A percentile compares a stretch with the other conserved stretches of the same genome.
Evolutionary conservation across 345 rosid species (phyloP).

Genomic region (Ceriops zippeliana): DNA sequence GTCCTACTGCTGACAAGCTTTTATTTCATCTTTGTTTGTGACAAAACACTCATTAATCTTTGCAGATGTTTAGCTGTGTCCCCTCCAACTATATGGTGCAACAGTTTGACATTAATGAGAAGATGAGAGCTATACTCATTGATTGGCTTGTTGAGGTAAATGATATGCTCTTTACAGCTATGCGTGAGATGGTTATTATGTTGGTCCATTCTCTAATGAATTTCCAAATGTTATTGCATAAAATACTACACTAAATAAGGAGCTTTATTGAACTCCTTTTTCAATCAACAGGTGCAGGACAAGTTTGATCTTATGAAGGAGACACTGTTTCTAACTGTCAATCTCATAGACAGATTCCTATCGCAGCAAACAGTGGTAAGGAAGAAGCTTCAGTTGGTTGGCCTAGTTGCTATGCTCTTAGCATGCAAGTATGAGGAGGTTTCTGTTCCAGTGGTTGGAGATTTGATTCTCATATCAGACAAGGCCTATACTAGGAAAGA

Average conservation of each 20-base stretch:
- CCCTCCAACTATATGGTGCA: constrained; percentile 60
- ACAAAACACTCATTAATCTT: background rate
- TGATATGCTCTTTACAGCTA: background rate
- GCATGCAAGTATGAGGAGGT: constrained; percentile 99
- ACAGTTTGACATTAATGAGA: constrained; percentile 77
- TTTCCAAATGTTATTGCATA: background rate
- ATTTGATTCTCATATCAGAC: constrained; percentile 81
- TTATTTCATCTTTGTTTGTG: background rate
- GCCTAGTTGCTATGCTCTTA: constrained; percentile 81
- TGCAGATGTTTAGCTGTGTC: constrained; percentile 60
- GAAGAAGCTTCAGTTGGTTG: constrained; percentile 92
- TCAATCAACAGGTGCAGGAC: constrained; percentile 72
- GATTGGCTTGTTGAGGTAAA: constrained; percentile 97
- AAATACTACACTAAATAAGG: background rate
- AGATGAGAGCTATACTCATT: constrained; percentile 90
- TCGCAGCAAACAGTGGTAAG: constrained; percentile 57
- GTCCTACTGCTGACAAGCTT: no score
- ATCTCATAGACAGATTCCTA: constrained; percentile 84
- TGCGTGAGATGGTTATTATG: background rate
- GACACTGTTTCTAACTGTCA: constrained; percentile 82
- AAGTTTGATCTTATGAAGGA: constrained; percentile 82
- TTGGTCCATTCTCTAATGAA: background rate
- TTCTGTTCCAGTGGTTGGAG: constrained; percentile 80
- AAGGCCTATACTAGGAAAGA: constrained; percentile 76
- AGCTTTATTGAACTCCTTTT: background rate